Evolutionary conservation across 1,284 basidiomycete species (phyloP).

Genomic region (Erythrobasidium hasegawianum): DNA sequence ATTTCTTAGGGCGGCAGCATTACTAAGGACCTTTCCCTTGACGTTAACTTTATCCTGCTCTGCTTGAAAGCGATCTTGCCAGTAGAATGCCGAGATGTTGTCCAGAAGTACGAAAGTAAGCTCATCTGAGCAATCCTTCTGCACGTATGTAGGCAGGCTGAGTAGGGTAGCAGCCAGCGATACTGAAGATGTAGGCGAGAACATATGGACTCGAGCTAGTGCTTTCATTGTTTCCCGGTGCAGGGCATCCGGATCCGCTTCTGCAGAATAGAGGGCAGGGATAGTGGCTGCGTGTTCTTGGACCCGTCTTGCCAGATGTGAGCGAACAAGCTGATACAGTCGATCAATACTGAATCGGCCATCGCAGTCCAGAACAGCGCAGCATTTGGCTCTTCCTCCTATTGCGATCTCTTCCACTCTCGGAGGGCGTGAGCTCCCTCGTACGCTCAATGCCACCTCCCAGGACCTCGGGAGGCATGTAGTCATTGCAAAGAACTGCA

Average conservation of each 20-base stretch:
- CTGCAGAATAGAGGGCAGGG: slow-evolving; percentile 28
- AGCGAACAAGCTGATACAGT: slow-evolving; percentile 57
- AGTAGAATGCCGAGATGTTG: slow-evolving; percentile 69
- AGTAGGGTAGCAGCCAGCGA: slow-evolving; percentile 65
- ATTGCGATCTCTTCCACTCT: slow-evolving; percentile 42
- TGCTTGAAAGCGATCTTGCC: slow-evolving; percentile 63
- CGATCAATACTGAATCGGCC: slow-evolving; percentile 59
- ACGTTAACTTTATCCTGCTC: slow-evolving; percentile 53
- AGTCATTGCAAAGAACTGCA: slow-evolving; percentile 62
- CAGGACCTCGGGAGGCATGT: slow-evolving; percentile 57
- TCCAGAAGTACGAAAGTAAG: slow-evolving; percentile 55
- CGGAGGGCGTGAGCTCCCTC: slow-evolving; percentile 22
- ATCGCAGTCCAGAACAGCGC: slow-evolving; percentile 66
- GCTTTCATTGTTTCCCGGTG: slow-evolving; percentile 51
- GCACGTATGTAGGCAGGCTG: slow-evolving; percentile 56
- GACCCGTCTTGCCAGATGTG: slow-evolving; percentile 46
- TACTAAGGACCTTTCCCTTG: slow-evolving; percentile 37
- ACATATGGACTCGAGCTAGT: slow-evolving; percentile 60
- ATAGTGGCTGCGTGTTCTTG: slow-evolving; percentile 34
- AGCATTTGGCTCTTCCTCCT: slow-evolving; percentile 62
- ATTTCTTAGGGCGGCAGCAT: slow-evolving; percentile 42
- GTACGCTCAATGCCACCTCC: slow-evolving; percentile 22
- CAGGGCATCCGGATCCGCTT: slow-evolving; percentile 25
- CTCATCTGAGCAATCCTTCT: slow-evolving; percentile 51
- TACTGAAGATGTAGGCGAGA: slow-evolving; percentile 61